These are phyloP conservation scores for Metahyphopichia silvanorum DNA, from an alignment of 805 yeast genomes.

Conservation along the genomic window DNA sequence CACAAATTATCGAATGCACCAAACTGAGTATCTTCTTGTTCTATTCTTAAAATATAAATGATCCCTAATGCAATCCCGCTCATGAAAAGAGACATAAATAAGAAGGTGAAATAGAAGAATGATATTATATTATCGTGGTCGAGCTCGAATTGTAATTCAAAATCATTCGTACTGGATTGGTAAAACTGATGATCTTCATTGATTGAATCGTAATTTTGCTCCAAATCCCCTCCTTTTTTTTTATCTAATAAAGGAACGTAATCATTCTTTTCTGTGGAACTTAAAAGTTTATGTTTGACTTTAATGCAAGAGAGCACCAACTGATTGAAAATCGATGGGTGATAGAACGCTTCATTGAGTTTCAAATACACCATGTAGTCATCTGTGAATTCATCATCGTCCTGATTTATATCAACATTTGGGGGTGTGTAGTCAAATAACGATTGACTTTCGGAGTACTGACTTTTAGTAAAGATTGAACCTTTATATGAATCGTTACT, in stretches of 20 bases:
- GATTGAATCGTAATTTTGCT: slow-evolving; percentile 27
- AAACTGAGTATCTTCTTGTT: slow-evolving; percentile 20
- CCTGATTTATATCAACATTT: slow-evolving; percentile 2
- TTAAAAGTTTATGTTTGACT: slow-evolving; percentile 15
- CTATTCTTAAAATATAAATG: slow-evolving; percentile 24
- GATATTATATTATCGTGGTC: slow-evolving; percentile 37
- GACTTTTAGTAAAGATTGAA: background rate
- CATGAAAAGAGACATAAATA: slow-evolving; percentile 32
- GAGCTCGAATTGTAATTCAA: slow-evolving; percentile 16
- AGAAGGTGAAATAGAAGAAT: slow-evolving; percentile 32
- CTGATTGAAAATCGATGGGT: slow-evolving; percentile 13
- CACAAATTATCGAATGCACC: slow-evolving; percentile 27
- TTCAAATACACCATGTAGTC: slow-evolving; percentile 20
- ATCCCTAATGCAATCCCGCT: slow-evolving; percentile 40
- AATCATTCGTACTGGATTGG: slow-evolving; percentile 12
- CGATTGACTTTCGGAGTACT: background rate
- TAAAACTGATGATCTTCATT: slow-evolving; percentile 28
- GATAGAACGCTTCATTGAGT: slow-evolving; percentile 14
- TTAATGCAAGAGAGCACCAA: slow-evolving; percentile 19
- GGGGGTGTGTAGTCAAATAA: background rate
- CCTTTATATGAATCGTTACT: no score
- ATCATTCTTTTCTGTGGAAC: background rate
- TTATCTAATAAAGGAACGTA: background rate
- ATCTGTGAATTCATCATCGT: slow-evolving; percentile 4
- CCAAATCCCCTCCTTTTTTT: slow-evolving; percentile 4